Conservation (phyloP, 1,284 basidiomycete species). For the Paramarasmius palmivorus region DNA sequence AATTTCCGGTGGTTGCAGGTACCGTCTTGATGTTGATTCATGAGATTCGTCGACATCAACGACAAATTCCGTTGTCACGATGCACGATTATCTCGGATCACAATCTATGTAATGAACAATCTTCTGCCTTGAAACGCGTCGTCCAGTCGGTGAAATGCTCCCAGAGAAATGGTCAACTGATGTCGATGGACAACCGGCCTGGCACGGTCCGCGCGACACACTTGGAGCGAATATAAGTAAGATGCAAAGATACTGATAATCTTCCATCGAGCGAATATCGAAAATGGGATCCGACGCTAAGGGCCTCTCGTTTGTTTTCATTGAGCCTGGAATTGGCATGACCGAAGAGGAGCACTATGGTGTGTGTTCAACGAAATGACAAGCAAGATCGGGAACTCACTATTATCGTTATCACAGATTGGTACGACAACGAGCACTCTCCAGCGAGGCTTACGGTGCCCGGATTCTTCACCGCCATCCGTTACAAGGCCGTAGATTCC, state of each 20-base stretch:
- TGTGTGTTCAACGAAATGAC: background rate
- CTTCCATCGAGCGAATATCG: background rate
- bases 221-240: background rate
- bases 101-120: too few relatives aligned
- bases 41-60: too few relatives aligned
- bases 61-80: too few relatives aligned
- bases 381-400: background rate
- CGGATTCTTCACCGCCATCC: constrained; percentile 12
- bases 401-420: constrained; percentile 3
- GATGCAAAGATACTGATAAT: background rate
- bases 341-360: constrained; percentile 1
- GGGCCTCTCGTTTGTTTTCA: constrained; percentile 1
- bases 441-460: constrained; percentile 13
- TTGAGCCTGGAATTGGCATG: background rate
- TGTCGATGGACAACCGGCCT: too few relatives aligned
- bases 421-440: constrained; percentile 16
- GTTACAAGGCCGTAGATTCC: constrained; percentile 13
- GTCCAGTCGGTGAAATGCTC: too few relatives aligned
- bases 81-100: too few relatives aligned
- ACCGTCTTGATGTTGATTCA: too few relatives aligned
- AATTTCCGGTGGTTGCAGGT: too few relatives aligned
- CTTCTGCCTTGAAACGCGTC: too few relatives aligned
- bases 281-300: background rate
- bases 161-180: too few relatives aligned
- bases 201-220: background rate